Conservation (phyloP, 2,329 filamentous ascomycete species). For the Epichloe baconii region DNA sequence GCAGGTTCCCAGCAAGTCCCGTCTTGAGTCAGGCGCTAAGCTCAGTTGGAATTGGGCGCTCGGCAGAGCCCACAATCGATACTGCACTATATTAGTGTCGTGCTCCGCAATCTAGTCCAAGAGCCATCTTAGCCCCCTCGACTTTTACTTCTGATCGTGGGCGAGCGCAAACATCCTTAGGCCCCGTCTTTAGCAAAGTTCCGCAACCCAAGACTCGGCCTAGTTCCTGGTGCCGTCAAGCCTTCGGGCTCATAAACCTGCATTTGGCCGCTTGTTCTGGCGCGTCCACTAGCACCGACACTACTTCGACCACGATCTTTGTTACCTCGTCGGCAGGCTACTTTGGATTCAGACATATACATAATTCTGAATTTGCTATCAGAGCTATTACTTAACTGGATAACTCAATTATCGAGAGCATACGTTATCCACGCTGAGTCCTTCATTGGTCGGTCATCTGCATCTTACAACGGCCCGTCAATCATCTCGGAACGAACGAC, state of each 20-base stretch:
- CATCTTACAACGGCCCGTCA: not conserved
- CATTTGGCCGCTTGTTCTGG: constrained; percentile 5
- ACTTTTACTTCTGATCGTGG: constrained; percentile 13
- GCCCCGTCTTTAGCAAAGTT: constrained; percentile 10
- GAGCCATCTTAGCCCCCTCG: constrained; percentile 13
- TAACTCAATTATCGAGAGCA: not conserved
- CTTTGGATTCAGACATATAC: not conserved
- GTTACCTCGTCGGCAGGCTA: not conserved
- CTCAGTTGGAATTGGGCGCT: constrained; percentile 21
- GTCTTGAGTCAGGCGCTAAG: constrained; percentile 22
- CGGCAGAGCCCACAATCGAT: constrained; percentile 19
- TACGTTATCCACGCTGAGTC: not conserved
- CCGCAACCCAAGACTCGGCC: constrained; percentile 10
- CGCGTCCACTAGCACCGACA: constrained; percentile 4
- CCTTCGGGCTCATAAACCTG: constrained; percentile 4
- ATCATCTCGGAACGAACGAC: not conserved
- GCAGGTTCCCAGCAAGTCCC: constrained; percentile 4
- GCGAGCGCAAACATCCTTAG: constrained; percentile 13
- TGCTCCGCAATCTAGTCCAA: constrained; percentile 23
- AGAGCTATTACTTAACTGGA: not conserved
- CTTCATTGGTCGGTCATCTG: not conserved
- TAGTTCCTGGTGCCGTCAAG: constrained; percentile 8
- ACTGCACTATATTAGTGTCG: constrained; percentile 28
- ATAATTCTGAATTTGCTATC: not conserved
- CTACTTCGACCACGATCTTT: constrained; percentile 1